Conservation (phyloP, 1,284 basidiomycete species). For the Cryptococcus jaspeensis region DNA sequence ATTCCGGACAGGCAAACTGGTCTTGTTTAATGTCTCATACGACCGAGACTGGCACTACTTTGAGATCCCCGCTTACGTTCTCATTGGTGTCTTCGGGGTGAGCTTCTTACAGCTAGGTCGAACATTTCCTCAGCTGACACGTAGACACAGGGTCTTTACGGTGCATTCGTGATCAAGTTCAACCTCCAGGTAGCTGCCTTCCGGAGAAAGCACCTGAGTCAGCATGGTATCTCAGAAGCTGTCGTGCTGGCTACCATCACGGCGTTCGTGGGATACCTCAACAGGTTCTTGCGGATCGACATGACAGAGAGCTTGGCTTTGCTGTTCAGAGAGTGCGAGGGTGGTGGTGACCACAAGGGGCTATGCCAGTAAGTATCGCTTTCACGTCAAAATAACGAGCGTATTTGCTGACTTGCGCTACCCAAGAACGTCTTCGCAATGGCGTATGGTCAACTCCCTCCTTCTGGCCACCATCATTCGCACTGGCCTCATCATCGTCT, state of each 20-base stretch:
- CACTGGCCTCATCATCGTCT: conserved; percentile 80
- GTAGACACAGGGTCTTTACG: conserved; percentile 78
- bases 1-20: conserved; percentile 95
- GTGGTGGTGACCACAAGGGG: conserved; percentile 85
- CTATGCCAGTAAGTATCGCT: conserved; percentile 79
- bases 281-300: conserved; percentile 92
- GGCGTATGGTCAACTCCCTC: conserved; percentile 91
- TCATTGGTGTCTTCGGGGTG: conserved; percentile 94
- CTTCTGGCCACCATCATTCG: conserved; percentile 88
- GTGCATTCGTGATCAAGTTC: conserved; percentile 95
- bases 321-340: conserved; percentile 94
- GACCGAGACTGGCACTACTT: conserved; percentile 99
- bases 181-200: conserved; percentile 94
- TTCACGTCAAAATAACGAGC: no score
- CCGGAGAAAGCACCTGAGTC: conserved; percentile 79
- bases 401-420: background rate
- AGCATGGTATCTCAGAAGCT: conserved; percentile 84
- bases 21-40: conserved; percentile 97
- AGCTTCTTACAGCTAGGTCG: conserved; percentile 31
- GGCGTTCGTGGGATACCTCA: conserved; percentile 88
- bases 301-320: conserved; percentile 99
- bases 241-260: conserved; percentile 83
- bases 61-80: conserved; percentile 90
- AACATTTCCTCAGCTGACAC: background rate
- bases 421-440: conserved; percentile 77